Base-by-base conservation (phyloP, 1,284 basidiomycete species). In the Rhodotorula sp. region DNA sequence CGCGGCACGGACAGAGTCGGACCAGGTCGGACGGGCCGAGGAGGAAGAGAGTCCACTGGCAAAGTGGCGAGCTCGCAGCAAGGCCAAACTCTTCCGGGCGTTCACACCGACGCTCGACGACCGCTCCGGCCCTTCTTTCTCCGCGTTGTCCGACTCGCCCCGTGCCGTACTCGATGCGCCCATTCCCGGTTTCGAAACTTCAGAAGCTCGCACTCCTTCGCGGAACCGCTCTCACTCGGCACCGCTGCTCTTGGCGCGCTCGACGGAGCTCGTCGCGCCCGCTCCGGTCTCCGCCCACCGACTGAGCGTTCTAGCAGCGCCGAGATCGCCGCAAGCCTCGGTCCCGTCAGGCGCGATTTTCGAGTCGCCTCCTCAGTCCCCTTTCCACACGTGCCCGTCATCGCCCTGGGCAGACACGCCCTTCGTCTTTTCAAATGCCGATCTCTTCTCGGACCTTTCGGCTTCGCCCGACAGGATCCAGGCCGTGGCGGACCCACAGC, bases 151-250 rank as follows among this genome's bases (percentile, higher is more conserved):
- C 1, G 4, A 26, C 28, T 12, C 57, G 4, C 45, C 67, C 0
- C 14, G 28, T 16, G 7, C 21, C 21, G 31, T 6, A 26, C 23
- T 38, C n/a, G 48, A 21, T 6, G 8, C 21, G 2, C 19, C 18
- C 26, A 26, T 54, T 10, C 47, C 55, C 3, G 8, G 45, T 6
- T 3, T 21, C 12, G 23, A 7, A 16, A 26, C 0, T 26, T n/a
- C 1, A 12, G 16, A 2, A 48, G 68, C 28, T 12, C 43, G 1
- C 38, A 43, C 38, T 43, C 12, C n/a, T 2, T 66, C 60, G 8
- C 38, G 68, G 5, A 21, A 34, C 8, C 60, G 68, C 3, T 52
- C 68, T 2, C 19, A 66, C 10, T 70, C 68, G 2, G 68, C 68
- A 19, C 68, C 68, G 8, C 16, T 52, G 21, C 34, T 50, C 31